These are phyloP conservation scores for Linum lewisii DNA, from an alignment of 345 rosid species.

Conservation along the genomic window DNA sequence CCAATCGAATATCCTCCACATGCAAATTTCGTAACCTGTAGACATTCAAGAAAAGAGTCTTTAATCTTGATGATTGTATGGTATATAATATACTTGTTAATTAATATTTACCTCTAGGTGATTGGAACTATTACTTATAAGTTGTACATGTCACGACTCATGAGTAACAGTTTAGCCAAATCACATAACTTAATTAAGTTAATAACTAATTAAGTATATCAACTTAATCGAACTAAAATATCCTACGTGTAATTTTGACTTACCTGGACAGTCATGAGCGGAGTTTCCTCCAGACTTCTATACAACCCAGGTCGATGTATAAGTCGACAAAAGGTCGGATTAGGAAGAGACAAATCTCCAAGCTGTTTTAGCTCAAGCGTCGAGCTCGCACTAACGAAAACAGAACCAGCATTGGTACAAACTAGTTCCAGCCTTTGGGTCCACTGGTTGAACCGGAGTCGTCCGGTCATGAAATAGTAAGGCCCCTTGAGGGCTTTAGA, in stretches of 20 bases:
- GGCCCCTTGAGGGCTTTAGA: slow-evolving; percentile 17
- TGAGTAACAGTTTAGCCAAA: too few species aligned
- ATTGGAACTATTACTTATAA: too few species aligned
- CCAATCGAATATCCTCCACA: slow-evolving; percentile 24
- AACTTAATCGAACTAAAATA: too few species aligned
- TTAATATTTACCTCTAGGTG: too few species aligned
- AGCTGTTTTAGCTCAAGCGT: slow-evolving; percentile 14
- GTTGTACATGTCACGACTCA: too few species aligned
- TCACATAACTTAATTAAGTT: too few species aligned
- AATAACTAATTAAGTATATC: too few species aligned
- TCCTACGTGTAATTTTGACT: too few species aligned
- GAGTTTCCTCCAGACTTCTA: slow-evolving; percentile 12
- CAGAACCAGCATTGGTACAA: slow-evolving; percentile 17
- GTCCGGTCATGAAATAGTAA: slow-evolving; percentile 25
- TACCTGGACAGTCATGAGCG: slow-evolving; percentile 13
- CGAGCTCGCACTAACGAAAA: slow-evolving; percentile 18
- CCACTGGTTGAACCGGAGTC: slow-evolving; percentile 14
- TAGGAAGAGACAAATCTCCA: slow-evolving; percentile 17
- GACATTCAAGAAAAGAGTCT: neutral
- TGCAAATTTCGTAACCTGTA: slow-evolving; percentile 16
- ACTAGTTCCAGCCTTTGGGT: slow-evolving; percentile 11
- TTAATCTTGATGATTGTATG: too few species aligned
- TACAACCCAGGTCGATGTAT: slow-evolving; percentile 17
- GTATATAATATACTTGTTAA: too few species aligned
- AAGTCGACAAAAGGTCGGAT: slow-evolving; percentile 15